Conservation (phyloP, 176 grass and related monocot species). For the Carex parvula region DNA sequence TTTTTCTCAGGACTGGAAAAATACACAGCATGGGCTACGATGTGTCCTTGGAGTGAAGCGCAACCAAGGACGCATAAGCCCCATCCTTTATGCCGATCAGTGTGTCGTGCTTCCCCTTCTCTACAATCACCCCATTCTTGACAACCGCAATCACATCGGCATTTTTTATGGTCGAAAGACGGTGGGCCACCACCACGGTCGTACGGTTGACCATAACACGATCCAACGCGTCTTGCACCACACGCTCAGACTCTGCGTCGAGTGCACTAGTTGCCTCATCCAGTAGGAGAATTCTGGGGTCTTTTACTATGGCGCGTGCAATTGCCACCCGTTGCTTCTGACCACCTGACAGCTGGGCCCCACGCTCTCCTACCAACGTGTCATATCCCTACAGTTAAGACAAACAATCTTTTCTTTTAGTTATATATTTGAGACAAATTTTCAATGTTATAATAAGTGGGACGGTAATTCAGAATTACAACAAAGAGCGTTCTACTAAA, state of each 20-base stretch:
- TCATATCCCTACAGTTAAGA: conserved; percentile 74
- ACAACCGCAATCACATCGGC: conserved; percentile 74
- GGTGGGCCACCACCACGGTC: conserved; percentile 77
- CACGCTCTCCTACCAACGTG: conserved; percentile 86
- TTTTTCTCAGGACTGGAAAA: neutral
- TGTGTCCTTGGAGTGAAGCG: conserved; percentile 59
- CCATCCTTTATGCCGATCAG: conserved; percentile 93
- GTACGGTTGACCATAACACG: conserved; percentile 82
- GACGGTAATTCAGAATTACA: neutral
- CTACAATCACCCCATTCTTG: conserved; percentile 74
- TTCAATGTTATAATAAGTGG: neutral
- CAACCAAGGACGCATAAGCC: conserved; percentile 91
- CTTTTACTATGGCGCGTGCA: conserved; percentile 76
- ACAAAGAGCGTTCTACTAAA: neutral
- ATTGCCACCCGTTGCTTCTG: conserved; percentile 94
- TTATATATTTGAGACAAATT: neutral
- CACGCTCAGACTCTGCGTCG: conserved; percentile 85
- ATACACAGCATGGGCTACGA: neutral
- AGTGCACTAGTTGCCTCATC: conserved; percentile 99
- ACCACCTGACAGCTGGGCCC: conserved; percentile 77
- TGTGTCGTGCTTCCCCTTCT: conserved; percentile 84
- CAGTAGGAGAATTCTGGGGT: conserved; percentile 73
- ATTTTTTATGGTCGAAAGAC: conserved; percentile 69
- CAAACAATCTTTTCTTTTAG: conserved; percentile 13
- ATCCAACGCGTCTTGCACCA: conserved; percentile 89